These are phyloP conservation scores for Babesia sp. DNA, from an alignment of 169 alveolate species.

Conservation along the genomic window DNA sequence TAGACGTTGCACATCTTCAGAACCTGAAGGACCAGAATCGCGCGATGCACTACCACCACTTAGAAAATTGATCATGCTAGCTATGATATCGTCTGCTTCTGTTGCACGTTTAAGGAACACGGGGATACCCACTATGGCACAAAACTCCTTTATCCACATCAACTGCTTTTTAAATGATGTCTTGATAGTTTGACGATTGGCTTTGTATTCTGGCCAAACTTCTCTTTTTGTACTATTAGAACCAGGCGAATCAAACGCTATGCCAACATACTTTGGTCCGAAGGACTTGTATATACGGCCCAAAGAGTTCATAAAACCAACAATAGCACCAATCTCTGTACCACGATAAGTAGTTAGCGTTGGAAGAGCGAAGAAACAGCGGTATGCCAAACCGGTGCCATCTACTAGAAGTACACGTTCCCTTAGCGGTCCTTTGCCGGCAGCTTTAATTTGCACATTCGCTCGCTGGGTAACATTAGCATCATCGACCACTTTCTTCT, in stretches of 20 bases:
- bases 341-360: conserved; percentile 69
- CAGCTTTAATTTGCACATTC: neutral
- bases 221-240: conserved; percentile 72
- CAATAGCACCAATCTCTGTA: conserved; percentile 70
- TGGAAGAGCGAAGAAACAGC: conserved; percentile 79
- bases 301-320: conserved; percentile 77
- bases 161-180: conserved; percentile 72
- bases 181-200: conserved; percentile 65
- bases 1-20: conserved; percentile 8
- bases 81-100: conserved; percentile 77
- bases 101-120: conserved; percentile 64
- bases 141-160: conserved; percentile 71
- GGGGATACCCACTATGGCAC: conserved; percentile 74
- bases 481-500: neutral
- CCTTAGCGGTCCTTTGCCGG: neutral
- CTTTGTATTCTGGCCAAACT: conserved; percentile 76
- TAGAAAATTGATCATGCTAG: conserved; percentile 63
- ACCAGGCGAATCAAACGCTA: conserved; percentile 77
- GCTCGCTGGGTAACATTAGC: neutral
- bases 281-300: conserved; percentile 66
- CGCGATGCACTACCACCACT: conserved; percentile 25
- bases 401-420: conserved; percentile 71
- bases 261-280: conserved; percentile 70
- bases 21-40: neutral
- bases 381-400: conserved; percentile 75